Base-by-base conservation (phyloP, 768 basidiomycete species). In the Lactarius hengduanensis region DNA sequence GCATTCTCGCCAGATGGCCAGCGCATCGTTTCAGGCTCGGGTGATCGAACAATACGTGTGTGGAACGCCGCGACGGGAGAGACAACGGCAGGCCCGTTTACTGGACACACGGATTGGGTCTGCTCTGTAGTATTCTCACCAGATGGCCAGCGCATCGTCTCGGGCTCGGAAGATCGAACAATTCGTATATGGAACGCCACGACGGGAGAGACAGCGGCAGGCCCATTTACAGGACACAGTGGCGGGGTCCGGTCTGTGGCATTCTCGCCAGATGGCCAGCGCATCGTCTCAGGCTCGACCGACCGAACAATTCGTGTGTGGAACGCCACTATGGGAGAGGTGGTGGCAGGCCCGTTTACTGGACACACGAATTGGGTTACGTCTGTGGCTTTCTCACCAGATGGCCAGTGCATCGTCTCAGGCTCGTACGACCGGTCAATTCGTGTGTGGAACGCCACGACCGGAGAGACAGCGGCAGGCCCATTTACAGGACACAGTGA, bases 311-410 rank as follows among this genome's bases (percentile, higher is more conserved):
- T 47, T 22, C 3, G 45, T 47, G 45, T 47, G n/a, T 47, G 45
- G 45, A 9, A 22, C 4, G 10, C 45, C n/a, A 47, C n/a, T 3
- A 47, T n/a, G 20, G 45, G 45, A 22, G 45, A 47, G 45, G n/a
- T 3, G 10, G 45, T 4, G n/a, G 45, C 45, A 4, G 45, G n/a
- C 4, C 45, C 45, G 6, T 22, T 47, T 11, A 47, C n/a, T 22
- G 45, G n/a, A 22, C 45, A 47, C 10, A 22, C n/a, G 3, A 1
- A 11, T 22, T 22, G 0, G 10, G 45, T 47, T n/a, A 0, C 0
- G n/a, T 47, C 45, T 47, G 45, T 47, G 10, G n/a, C 45, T 1
- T 22, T 22, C 45, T 47, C 45, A 3, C 45, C 9, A 47, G n/a
- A 47, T 11, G n/a, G 45, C 10, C 45, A 13, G 10, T 1, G 10